Conservation (phyloP, 257 asterid genomes). For the Nyctanthes arbortristis region DNA sequence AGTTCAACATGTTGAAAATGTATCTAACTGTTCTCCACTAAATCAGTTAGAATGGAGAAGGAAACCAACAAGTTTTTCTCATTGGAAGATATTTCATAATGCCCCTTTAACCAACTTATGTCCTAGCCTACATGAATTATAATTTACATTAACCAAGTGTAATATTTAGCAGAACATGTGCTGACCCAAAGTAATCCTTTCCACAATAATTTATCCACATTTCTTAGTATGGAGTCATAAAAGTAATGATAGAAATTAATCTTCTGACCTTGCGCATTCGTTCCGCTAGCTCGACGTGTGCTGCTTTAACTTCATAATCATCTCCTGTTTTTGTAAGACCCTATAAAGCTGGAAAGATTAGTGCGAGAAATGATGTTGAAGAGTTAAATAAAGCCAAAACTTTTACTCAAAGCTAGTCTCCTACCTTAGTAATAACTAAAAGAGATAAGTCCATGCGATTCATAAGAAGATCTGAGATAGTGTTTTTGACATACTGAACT, state of each 20-base stretch:
- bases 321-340: conserved; percentile 99
- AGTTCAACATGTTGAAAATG: background rate
- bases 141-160: conserved; percentile 10
- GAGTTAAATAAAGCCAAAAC: conserved; percentile 5
- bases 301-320: conserved; percentile 96
- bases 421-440: conserved; percentile 93
- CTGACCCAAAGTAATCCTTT: conserved; percentile 3
- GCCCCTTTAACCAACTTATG: background rate
- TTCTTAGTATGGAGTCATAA: background rate
- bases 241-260: conserved; percentile 11
- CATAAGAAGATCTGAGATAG: conserved; percentile 95
- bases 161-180: background rate
- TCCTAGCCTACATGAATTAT: background rate
- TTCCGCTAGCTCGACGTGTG: conserved; percentile 98
- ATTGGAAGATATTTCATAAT: background rate
- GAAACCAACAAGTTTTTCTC: background rate
- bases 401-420: conserved; percentile 16
- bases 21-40: background rate
- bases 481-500: conserved; percentile 87
- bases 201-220: conserved; percentile 12
- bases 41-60: conserved; percentile 12
- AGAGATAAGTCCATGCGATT: conserved; percentile 99
- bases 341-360: conserved; percentile 38
- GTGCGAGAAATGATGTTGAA: conserved; percentile 18
- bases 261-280: conserved; percentile 93